Base-by-base conservation (phyloP, 805 yeast species). In the Brettanomyces custersianus region DNA sequence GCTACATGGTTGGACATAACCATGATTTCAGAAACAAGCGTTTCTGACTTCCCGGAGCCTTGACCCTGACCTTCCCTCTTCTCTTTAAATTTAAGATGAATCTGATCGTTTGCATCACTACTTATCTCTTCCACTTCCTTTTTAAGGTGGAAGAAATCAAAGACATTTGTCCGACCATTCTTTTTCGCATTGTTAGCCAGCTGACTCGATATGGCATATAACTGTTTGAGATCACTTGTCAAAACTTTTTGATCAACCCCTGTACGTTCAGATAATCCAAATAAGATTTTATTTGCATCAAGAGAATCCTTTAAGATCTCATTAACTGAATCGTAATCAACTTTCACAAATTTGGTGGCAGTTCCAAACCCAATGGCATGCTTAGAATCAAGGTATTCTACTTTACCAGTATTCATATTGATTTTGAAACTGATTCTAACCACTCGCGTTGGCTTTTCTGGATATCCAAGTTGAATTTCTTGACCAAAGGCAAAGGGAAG, bases 11-110 rank as follows among this genome's bases (percentile, higher is more conserved):
- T 87, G 1, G 92, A 86, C 31, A 73, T 59, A 18, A 88, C 70
- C 98, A 90, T 90, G 33, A 82, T 54, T 52, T 90, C 94, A 1
- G 90, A 70, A 2, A 90, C 96, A 19, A 90, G 62, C 2, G 64
- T 48, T 27, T 73, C 75, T 0, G 95, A 77, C 24, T 64, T 59
- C 0, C 75, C 38, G n/a, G 40, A 44, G 38, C 34, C 15, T 25
- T 33, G 27, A 12, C 32, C 37, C 5, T 36, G 29, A 17, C 35
- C 31, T 3, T 22, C 18, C 12, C 35, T 40, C 2, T 39, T 20
- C 22, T 43, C 41, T 36, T 47, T 48, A 34, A 55, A 55, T 22
- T 32, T 42, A 15, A 56, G 31, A 19, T 47, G 38, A 16, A 55
- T 44, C 22, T 46, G 38, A 26, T 50, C 43, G 30, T 52, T 43